A percentile compares a stretch with the other conserved stretches of the same genome.
phyloP scores from a whole-genome alignment of 805 yeast genomes.

The Yarrowia sp. region DNA sequence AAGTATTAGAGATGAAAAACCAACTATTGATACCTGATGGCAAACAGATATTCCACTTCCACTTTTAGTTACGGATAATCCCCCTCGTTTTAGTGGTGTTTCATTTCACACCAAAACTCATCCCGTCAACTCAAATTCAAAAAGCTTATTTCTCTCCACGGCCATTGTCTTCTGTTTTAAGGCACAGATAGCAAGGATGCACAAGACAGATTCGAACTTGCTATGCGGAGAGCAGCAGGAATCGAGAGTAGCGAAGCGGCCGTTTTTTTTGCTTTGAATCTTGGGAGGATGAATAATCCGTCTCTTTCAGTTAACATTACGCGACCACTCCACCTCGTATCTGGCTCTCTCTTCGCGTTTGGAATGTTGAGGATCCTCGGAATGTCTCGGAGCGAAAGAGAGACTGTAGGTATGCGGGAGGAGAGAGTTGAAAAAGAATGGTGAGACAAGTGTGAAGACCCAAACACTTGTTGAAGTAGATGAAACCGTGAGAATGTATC shows the following conservation, averaged over 20 bases:
- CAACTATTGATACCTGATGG: too few relatives aligned
- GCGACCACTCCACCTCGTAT: constrained; percentile 8
- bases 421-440: not conserved
- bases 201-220: not conserved
- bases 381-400: constrained; percentile 8
- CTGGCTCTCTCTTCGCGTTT: constrained; percentile 25
- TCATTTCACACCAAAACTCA: not conserved
- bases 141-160: not conserved
- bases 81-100: not conserved
- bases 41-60: too few relatives aligned
- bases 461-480: too few relatives aligned
- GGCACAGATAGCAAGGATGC: constrained; percentile 6
- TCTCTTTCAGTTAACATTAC: not conserved
- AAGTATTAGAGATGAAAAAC: too few relatives aligned
- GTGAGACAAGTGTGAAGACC: not conserved
- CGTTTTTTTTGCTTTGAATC: not conserved
- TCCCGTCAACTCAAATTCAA: constrained; percentile 3
- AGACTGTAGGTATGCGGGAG: not conserved
- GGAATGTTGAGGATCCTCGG: constrained; percentile 30
- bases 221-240: not conserved
- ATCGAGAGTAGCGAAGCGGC: too few relatives aligned
- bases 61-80: not conserved
- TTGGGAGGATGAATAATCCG: not conserved
- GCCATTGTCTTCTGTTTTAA: not conserved
- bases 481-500: too few relatives aligned